Evolutionary conservation across 148 eudicot species (phyloP).

Genomic region (Heliamphora exappendiculata): DNA sequence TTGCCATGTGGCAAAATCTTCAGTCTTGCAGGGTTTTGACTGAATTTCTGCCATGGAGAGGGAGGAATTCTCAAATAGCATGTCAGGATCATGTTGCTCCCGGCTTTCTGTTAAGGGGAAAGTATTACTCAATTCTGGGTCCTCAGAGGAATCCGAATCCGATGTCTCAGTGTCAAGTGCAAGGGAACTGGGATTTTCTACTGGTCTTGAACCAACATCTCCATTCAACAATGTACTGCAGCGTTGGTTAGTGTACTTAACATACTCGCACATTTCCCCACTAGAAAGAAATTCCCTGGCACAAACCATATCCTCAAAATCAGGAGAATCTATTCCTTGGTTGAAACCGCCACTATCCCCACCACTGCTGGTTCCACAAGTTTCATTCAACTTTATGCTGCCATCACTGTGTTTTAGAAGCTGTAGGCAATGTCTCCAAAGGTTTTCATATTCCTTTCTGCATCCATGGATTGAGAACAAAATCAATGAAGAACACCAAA

Average conservation of each 20-base stretch:
- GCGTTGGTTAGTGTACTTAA: conserved; percentile 34
- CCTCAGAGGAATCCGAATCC: conserved; percentile 67
- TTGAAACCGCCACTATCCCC: conserved; percentile 26
- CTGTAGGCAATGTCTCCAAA: conserved; percentile 65
- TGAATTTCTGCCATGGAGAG: conserved; percentile 31
- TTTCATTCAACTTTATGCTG: conserved; percentile 23
- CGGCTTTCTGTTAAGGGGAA: conserved; percentile 33
- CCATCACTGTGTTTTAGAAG: conserved; percentile 39
- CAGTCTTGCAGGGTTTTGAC: conserved; percentile 34
- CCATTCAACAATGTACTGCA: conserved; percentile 34
- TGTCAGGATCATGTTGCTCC: conserved; percentile 32
- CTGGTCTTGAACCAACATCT: conserved; percentile 35
- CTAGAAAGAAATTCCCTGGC: conserved; percentile 81
- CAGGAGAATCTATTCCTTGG: conserved; percentile 48
- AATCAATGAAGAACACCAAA: not conserved
- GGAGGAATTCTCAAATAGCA: conserved; percentile 30
- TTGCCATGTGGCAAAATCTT: conserved; percentile 89
- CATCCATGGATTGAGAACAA: conserved; percentile 14
- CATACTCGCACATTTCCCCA: conserved; percentile 43
- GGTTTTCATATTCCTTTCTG: conserved; percentile 87
- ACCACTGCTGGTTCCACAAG: conserved; percentile 29
- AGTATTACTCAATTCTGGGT: conserved; percentile 50
- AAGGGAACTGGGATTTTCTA: conserved; percentile 30
- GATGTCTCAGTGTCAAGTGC: conserved; percentile 57
- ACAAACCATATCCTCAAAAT: conserved; percentile 71